phyloP scores from a whole-genome alignment of 2,329 filamentous ascomycete species.

The Fusarium tricinctum region DNA sequence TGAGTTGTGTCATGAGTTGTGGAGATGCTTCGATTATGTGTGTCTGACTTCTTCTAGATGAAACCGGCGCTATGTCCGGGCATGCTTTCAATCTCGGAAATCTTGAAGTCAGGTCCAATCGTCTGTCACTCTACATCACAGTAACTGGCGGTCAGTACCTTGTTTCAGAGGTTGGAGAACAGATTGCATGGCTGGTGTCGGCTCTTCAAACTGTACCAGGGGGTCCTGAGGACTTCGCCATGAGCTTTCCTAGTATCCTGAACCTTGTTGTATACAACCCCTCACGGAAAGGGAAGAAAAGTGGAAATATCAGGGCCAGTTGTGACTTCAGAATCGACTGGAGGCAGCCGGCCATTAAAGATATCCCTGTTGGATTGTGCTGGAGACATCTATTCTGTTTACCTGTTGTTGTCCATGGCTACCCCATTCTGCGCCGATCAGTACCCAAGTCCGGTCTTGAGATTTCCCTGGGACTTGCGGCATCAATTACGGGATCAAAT shows the following conservation, averaged over 20 bases:
- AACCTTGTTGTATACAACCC: not conserved
- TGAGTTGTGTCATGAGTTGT: not conserved
- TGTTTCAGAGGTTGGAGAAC: slow-evolving; percentile 25
- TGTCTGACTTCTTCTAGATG: not conserved
- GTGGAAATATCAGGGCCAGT: accelerated
- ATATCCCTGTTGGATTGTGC: not conserved
- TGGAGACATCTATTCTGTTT: slow-evolving; percentile 15
- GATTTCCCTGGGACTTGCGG: not conserved
- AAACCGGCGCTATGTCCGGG: not conserved
- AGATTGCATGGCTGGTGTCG: slow-evolving; percentile 19
- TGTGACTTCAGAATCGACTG: not conserved
- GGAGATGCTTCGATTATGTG: not conserved
- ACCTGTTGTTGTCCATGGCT: not conserved
- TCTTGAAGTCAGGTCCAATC: not conserved
- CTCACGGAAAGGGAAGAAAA: accelerated
- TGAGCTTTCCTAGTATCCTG: not conserved
- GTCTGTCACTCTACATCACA: not conserved
- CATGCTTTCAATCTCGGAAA: not conserved
- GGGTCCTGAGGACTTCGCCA: not conserved
- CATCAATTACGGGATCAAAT: not conserved
- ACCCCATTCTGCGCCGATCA: slow-evolving; percentile 12
- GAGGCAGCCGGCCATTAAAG: accelerated
- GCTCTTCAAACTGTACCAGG: not conserved
- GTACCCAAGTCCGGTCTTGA: slow-evolving; percentile 15
- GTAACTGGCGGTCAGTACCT: not conserved